phyloP scores from a whole-genome alignment of 1,284 basidiomycete species.

The Puccinia hordei region DNA sequence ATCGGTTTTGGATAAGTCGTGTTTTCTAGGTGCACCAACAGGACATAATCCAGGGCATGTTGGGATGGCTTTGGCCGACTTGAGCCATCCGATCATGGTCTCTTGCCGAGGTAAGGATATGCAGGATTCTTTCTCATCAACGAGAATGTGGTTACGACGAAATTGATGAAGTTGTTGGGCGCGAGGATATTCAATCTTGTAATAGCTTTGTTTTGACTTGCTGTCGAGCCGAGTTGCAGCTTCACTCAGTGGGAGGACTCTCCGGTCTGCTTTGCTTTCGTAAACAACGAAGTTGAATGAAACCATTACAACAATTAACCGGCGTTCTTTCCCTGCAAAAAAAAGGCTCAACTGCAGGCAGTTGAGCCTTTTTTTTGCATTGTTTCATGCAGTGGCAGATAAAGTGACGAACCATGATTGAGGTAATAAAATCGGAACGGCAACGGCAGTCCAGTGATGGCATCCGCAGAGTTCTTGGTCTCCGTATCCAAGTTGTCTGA shows the following conservation, averaged over 20 bases:
- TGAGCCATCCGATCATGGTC: constrained; percentile 47
- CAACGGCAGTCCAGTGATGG: background rate
- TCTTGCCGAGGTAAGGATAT: background rate
- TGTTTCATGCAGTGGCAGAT: too few species aligned
- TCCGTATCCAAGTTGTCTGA: background rate
- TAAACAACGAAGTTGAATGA: background rate
- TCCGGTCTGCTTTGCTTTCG: constrained; percentile 12
- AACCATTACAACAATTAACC: background rate
- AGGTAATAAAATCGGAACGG: constrained; percentile 23
- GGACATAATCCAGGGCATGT: constrained; percentile 37
- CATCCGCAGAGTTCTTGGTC: background rate
- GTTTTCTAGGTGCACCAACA: background rate
- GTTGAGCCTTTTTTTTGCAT: too few species aligned
- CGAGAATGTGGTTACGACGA: constrained; percentile 16
- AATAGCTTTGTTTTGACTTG: background rate
- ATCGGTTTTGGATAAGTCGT: background rate
- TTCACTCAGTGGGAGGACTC: constrained; percentile 12
- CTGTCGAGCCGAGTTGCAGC: constrained; percentile 19
- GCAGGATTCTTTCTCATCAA: constrained; percentile 13
- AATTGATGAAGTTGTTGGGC: constrained; percentile 44
- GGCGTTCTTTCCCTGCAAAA: too few species aligned
- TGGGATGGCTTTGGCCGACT: constrained; percentile 26
- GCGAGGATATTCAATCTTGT: constrained; percentile 37
- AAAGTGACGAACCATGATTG: constrained; percentile 9
- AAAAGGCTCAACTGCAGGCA: too few species aligned